Evolutionary conservation across 2,329 filamentous ascomycete genomes (phyloP).

Genomic region (Aspergillus ruber): DNA sequence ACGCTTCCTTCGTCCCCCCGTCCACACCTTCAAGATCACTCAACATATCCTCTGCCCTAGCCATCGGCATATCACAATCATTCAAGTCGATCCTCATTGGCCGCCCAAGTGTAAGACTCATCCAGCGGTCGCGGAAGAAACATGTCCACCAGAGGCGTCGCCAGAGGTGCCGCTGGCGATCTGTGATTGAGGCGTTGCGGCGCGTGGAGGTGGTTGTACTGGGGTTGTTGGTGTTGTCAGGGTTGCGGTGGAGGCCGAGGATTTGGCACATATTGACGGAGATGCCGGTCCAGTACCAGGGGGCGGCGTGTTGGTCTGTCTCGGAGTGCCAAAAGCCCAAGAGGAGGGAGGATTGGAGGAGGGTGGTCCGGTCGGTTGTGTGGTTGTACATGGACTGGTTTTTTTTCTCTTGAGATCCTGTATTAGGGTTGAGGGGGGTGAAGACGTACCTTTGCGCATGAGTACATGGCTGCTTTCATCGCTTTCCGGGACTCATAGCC

Average conservation of each 20-base stretch:
- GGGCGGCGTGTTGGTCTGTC: constrained; percentile 35
- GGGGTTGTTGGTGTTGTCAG: constrained; percentile 12
- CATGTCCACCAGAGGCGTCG: constrained; percentile 39
- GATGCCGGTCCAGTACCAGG: constrained; percentile 44
- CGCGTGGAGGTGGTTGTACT: background rate
- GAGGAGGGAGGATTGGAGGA: constrained; percentile 40
- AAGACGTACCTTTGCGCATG: constrained; percentile 31
- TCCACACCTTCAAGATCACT: constrained; percentile 14
- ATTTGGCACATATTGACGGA: constrained; percentile 40
- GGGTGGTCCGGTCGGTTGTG: constrained; percentile 34
- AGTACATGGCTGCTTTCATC: constrained; percentile 33
- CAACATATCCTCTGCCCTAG: constrained; percentile 20
- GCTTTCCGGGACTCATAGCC: constrained; percentile 28
- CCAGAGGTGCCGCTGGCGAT: constrained; percentile 24
- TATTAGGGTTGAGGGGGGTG: background rate
- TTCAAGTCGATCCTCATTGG: constrained; percentile 35
- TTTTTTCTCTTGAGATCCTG: background rate
- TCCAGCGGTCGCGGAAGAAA: constrained; percentile 37
- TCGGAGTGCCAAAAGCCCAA: constrained; percentile 40
- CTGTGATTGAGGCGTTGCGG: constrained; percentile 14
- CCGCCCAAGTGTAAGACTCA: constrained; percentile 34
- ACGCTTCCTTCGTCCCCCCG: constrained; percentile 5
- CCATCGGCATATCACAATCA: constrained; percentile 31
- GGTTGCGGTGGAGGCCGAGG: constrained; percentile 37
- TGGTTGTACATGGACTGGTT: constrained; percentile 21